Evolutionary conservation across 1,139 yeast species (phyloP).

Genomic region (Suhomyces wounanorum): DNA sequence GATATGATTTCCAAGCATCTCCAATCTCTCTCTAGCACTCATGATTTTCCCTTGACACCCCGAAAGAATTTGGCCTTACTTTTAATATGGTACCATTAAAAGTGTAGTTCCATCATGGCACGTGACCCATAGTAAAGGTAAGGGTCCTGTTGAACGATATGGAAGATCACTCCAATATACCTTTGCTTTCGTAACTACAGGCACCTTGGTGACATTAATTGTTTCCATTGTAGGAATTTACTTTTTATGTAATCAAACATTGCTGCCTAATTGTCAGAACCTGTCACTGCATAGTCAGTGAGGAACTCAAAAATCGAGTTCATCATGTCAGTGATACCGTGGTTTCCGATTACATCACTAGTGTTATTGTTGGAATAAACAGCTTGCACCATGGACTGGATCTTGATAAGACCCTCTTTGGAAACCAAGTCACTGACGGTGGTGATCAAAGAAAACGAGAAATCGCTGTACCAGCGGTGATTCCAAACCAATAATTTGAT

Average conservation of each 20-base stretch:
- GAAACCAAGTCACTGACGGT: constrained; percentile 63
- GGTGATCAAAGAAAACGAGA: constrained; percentile 65
- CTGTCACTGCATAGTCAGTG: constrained; percentile 46
- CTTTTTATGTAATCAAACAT: not conserved
- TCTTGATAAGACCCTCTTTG: constrained; percentile 76
- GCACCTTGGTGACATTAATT: not conserved
- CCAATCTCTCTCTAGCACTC: not conserved
- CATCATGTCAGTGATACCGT: constrained; percentile 64
- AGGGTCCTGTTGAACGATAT: too few species aligned
- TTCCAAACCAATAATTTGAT: constrained; percentile 89
- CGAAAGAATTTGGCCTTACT: not conserved
- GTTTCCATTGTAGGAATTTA: not conserved
- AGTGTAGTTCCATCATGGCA: not conserved
- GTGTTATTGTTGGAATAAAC: constrained; percentile 45
- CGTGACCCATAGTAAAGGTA: not conserved
- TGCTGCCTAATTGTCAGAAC: constrained; percentile 37
- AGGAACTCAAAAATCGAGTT: constrained; percentile 53
- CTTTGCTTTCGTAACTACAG: not conserved
- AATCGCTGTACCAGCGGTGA: constrained; percentile 95
- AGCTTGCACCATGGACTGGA: constrained; percentile 75
- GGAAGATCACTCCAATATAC: too few species aligned
- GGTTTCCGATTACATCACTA: constrained; percentile 40
- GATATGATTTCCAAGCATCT: not conserved
- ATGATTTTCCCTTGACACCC: not conserved
- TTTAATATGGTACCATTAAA: not conserved